These are phyloP conservation scores for Candida peoriensis DNA, from an alignment of 805 yeast genomes.

Conservation along the genomic window DNA sequence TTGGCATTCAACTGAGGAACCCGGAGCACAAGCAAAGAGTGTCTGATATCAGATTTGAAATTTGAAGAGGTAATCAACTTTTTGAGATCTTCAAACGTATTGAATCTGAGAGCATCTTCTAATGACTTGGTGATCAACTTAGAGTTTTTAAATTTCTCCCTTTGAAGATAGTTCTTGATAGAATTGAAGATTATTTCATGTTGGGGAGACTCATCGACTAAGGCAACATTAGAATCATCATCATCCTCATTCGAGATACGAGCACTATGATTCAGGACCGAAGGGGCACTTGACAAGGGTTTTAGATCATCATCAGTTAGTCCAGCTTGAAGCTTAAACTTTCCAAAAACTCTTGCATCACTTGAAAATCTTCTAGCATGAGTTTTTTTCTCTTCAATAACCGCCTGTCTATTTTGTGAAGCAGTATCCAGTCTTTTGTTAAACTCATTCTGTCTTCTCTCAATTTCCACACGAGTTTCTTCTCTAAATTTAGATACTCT, in stretches of 20 bases:
- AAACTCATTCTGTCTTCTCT: conserved; percentile 1
- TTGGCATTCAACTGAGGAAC: background rate
- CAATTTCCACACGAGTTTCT: background rate
- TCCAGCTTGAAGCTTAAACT: conserved; percentile 4
- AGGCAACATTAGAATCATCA: too few species aligned
- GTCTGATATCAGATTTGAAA: background rate
- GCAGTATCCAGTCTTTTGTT: conserved; percentile 1
- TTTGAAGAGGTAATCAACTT: background rate
- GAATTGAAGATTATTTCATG: too few species aligned
- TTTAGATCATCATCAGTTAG: background rate
- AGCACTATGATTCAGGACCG: too few species aligned
- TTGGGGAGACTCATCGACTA: too few species aligned
- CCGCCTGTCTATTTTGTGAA: background rate
- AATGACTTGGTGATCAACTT: background rate
- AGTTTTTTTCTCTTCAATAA: background rate
- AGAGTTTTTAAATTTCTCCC: too few species aligned
- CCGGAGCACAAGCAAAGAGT: background rate
- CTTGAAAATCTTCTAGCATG: conserved; percentile 5
- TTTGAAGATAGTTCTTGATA: too few species aligned
- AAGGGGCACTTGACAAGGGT: too few species aligned
- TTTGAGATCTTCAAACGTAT: conserved; percentile 1
- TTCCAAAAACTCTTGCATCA: conserved; percentile 1
- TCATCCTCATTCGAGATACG: too few species aligned
- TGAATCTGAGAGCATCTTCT: background rate
- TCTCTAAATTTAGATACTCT: conserved; percentile 5